Evolutionary conservation across 2,329 filamentous ascomycete genomes (phyloP), one percentile per base, ranked within the genome.

Genomic region (Aspergillus caelatus): DNA sequence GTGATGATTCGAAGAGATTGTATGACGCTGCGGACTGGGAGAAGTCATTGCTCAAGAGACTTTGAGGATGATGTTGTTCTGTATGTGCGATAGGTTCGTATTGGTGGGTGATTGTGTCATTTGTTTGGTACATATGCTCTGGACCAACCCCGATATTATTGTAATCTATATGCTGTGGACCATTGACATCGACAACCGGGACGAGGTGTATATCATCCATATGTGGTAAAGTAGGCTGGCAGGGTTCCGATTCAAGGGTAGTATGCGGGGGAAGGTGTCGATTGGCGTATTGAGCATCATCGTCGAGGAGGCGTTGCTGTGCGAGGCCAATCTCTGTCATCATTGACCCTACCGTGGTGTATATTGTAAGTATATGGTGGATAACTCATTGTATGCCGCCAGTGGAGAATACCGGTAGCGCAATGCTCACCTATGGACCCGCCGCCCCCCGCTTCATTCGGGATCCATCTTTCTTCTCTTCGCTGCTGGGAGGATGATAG

Each of bases 381-480:
- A 55, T 32, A 2, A 19, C 19, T 55, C 16, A 52, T 2, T 21
- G 19, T 32, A 32, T 6, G 19, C 16, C 10, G 10, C 48, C 48
- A 12, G 28, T 32, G 23, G 10, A 19, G 23, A 16, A 57, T 41
- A 36, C 21, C 10, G 21, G 12, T 16, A 26, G 21, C 45, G 21
- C 45, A 48, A 48, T 48, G 50, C 75, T 60, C 65, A 76, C 74
- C 71, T 67, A 72, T 72, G 63, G 75, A 76, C 53, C 69, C 72
- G 60, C 65, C 69, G 41, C 71, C 73, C 55, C 70, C 73, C 57
- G 64, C 70, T 11, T 71, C 67, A 8, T 66, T 66, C 14, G 75
- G 72, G 61, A 77, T 74, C 76, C 76, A 78, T 64, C 68, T 70
- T 58, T 77, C 73, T 67, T 77, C 76, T 30, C 73, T 71, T 56